Evolutionary conservation across 78 protist genomes (phyloP).

Genomic region (Tieghemostelium lacteum): DNA sequence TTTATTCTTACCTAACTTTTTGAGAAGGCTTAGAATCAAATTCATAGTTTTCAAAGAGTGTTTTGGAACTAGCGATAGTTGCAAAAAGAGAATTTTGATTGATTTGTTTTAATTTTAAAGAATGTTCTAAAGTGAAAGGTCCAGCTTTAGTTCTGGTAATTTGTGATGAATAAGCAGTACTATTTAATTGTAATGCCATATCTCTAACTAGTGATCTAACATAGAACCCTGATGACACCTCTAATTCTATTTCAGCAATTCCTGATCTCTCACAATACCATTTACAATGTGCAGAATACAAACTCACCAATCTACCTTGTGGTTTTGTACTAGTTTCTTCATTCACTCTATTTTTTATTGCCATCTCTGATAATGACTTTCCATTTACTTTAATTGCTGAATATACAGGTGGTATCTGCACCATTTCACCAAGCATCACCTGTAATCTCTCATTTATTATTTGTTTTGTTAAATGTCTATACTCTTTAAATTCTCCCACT

Average conservation of each 20-base stretch:
- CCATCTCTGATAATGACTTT: not conserved
- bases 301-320: not conserved
- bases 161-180: not conserved
- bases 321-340: not conserved
- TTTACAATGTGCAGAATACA: not conserved
- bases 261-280: not conserved
- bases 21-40: not conserved
- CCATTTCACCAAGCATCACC: conserved; percentile 14
- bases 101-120: not conserved
- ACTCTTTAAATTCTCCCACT: not conserved
- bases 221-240: conserved; percentile 37
- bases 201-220: conserved; percentile 15
- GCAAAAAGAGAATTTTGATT: not conserved
- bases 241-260: not conserved
- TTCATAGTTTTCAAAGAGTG: not conserved
- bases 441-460: not conserved
- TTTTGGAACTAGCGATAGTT: not conserved
- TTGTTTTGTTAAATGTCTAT: not conserved
- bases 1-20: no score
- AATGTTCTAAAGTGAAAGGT: not conserved
- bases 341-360: no score
- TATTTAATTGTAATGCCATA: not conserved
- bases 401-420: conserved; percentile 30
- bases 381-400: conserved; percentile 16
- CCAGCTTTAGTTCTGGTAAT: conserved; percentile 12